Percentiles rank a stretch among this genome's conserved stretches.
These are phyloP conservation scores for Heliamphora exappendiculata DNA, from an alignment of 148 eudicot genomes.

Conservation along the genomic window DNA sequence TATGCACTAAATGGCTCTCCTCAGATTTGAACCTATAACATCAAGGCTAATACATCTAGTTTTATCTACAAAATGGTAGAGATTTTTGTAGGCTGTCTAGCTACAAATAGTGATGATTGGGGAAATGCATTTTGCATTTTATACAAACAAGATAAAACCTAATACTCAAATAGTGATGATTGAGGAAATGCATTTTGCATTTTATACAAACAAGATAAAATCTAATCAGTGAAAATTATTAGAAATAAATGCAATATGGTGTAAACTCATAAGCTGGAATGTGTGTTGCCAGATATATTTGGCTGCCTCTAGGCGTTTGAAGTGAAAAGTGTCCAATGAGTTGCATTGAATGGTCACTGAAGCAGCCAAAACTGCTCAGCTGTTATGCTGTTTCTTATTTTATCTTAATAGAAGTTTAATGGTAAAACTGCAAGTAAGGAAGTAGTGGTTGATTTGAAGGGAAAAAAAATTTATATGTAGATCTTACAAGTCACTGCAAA, in stretches of 20 bases:
- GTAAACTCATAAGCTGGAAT: not conserved
- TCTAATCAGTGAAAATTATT: not conserved
- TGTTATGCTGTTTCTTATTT: not conserved
- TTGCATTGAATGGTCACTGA: not conserved
- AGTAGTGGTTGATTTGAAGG: not conserved
- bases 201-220: not conserved
- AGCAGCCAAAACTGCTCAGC: not conserved
- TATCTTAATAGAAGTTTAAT: not conserved
- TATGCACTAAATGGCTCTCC: too few relatives aligned
- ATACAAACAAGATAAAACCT: not conserved
- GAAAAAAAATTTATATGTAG: not conserved
- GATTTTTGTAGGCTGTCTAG: not conserved
- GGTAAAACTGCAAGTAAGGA: not conserved
- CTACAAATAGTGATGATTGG: not conserved
- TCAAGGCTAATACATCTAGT: too few relatives aligned
- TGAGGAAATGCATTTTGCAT: not conserved
- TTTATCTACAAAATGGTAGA: too few relatives aligned
- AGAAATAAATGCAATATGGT: not conserved
- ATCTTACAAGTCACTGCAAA: not conserved
- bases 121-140: not conserved
- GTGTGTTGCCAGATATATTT: not conserved
- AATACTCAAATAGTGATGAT: not conserved
- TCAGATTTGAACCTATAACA: too few relatives aligned
- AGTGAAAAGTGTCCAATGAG: not conserved
- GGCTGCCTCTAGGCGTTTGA: not conserved